Evolutionary conservation across 495 filamentous ascomycete species (phyloP).

Genomic region (Penicillium coffeae): DNA sequence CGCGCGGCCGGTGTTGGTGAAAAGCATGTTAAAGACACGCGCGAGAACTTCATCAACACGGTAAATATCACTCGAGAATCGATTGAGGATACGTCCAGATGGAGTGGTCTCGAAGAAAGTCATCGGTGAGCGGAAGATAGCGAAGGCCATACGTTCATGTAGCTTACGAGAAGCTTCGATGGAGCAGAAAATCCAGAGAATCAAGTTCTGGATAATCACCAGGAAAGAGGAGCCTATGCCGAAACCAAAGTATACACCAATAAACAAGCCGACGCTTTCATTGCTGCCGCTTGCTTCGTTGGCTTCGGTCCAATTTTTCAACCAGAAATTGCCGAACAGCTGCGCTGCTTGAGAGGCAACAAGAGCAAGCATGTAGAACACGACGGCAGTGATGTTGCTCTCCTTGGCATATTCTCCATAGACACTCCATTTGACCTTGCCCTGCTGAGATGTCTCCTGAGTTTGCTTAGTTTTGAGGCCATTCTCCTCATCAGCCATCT

Average conservation of each 20-base stretch:
- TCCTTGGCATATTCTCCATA: slow-evolving; percentile 89
- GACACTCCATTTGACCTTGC: slow-evolving; percentile 95
- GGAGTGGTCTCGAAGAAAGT: slow-evolving; percentile 98
- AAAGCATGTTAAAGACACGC: slow-evolving; percentile 89
- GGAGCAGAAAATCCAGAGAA: slow-evolving; percentile 98
- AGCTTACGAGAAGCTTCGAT: slow-evolving; percentile 97
- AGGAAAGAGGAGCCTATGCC: slow-evolving; percentile 83
- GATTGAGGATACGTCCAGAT: slow-evolving; percentile 92
- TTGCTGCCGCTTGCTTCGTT: slow-evolving; percentile 68
- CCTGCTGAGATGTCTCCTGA: slow-evolving; percentile 85
- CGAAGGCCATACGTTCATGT: slow-evolving; percentile 96
- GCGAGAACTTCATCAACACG: slow-evolving; percentile 93
- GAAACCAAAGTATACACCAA: slow-evolving; percentile 92
- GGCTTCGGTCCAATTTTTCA: slow-evolving; percentile 84
- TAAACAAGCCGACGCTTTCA: slow-evolving; percentile 76
- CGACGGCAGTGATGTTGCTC: slow-evolving; percentile 81
- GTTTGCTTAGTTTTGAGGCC: slow-evolving; percentile 72
- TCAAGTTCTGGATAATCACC: slow-evolving; percentile 87
- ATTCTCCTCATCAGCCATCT: slow-evolving; percentile 78
- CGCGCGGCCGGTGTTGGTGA: slow-evolving; percentile 81
- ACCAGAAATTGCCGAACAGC: slow-evolving; percentile 82
- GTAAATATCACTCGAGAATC: slow-evolving; percentile 97
- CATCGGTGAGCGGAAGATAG: slow-evolving; percentile 98
- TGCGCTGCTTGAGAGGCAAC: slow-evolving; percentile 76
- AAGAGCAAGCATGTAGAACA: slow-evolving; percentile 73